Base-by-base conservation (phyloP, 1,139 yeast species). In the Yamadazyma pseudoaaseri region DNA sequence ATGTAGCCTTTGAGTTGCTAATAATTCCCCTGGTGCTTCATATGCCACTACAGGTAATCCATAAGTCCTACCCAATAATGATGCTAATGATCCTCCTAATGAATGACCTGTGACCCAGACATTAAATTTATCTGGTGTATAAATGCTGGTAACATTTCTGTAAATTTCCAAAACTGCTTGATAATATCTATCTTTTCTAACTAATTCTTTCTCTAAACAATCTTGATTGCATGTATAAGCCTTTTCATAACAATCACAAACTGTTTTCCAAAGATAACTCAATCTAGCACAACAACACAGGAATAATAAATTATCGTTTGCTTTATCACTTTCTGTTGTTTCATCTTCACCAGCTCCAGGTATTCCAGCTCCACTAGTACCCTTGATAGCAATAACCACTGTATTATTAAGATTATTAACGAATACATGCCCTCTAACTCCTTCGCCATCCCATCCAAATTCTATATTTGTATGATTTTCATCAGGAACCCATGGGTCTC, bases 61-160 rank as follows among this genome's bases (percentile, higher is more conserved):
- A 60, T 72, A 89, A 0, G 98, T 90, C 35, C 97, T 70, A 0
- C 95, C 97, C 29, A 92, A 58, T 32, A 94, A 63, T 18, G 87
- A 72, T 2, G 95, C 81, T 30, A 94, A 62, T 0, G 97, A 79
- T 0, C 97, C 99, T 1, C 98, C 99, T 27, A 92, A 65, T 0
- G 97, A 90, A 56, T 92, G 99, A 2, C 99, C 99, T 0, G 96
- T 85, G 3, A 86, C 70, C 97, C 98, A 92, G 18, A 92, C 77
- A 24, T 77, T 73, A 18, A 66, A 55, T 1, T 85, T 68, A 16
- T 73, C 63, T 0, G 97, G 96, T 1, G 66, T 54, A 52, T 87
- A 89, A 33, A 80, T 44, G 2, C 51, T 48, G 0, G 80, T 67
- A 10, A 90, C 95, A 45, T 85, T 81, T 37, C 81, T 70, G 58